A percentile compares a stretch with the other conserved stretches of the same genome.
Conservation (phyloP, 768 basidiomycete genomes). For the Chalciporus chontae region DNA sequence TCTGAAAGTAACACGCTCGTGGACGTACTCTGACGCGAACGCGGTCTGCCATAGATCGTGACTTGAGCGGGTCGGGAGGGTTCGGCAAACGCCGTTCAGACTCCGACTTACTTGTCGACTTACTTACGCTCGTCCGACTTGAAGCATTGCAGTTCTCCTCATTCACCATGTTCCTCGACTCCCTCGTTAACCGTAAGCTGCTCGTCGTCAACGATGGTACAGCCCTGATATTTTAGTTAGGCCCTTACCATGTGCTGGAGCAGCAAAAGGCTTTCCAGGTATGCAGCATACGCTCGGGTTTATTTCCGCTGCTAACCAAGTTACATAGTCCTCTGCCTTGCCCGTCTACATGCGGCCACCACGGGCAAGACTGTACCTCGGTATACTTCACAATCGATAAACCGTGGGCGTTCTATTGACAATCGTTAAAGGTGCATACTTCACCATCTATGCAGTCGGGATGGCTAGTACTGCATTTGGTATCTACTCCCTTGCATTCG, state of each 20-base stretch:
- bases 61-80: conserved; percentile 30
- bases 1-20: conserved; percentile 1
- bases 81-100: conserved; percentile 38
- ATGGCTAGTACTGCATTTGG: conserved; percentile 53
- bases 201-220: background rate
- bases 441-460: conserved; percentile 49
- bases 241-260: conserved; percentile 63
- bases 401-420: background rate
- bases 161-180: conserved; percentile 47
- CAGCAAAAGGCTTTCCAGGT: conserved; percentile 71
- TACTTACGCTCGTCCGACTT: conserved; percentile 20
- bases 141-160: conserved; percentile 12
- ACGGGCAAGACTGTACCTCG: conserved; percentile 59
- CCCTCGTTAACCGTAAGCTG: conserved; percentile 62
- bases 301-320: conserved; percentile 6
- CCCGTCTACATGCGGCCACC: conserved; percentile 61
- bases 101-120: conserved; percentile 24
- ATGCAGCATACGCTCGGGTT: background rate
- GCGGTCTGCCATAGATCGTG: conserved; percentile 55
- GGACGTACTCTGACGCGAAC: conserved; percentile 73
- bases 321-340: conserved; percentile 35
- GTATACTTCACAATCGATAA: conserved; percentile 34
- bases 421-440: conserved; percentile 49
- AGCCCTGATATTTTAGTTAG: conserved; percentile 28
- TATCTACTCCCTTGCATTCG: conserved; percentile 43